Evolutionary conservation across 352 stramenopile species (phyloP).

Genomic region (Phytophthora macrochlamydospora): DNA sequence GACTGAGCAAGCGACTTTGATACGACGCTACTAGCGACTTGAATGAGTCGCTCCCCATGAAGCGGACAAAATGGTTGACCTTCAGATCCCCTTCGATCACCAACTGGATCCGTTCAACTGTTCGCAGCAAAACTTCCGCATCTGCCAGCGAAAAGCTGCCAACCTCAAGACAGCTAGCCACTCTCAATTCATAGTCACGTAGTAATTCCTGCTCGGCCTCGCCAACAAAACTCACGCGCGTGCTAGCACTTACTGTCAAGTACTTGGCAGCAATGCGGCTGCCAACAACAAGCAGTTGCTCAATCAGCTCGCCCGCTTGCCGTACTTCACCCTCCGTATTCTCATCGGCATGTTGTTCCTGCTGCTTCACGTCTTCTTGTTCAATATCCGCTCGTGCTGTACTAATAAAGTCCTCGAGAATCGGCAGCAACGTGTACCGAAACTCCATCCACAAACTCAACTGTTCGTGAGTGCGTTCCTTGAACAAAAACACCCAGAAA

Average conservation of each 20-base stretch:
- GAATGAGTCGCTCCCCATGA: constrained; percentile 85
- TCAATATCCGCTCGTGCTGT: constrained; percentile 41
- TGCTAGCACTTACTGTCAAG: constrained; percentile 51
- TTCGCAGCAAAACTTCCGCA: constrained; percentile 61
- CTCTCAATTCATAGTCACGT: constrained; percentile 60
- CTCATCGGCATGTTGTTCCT: constrained; percentile 14
- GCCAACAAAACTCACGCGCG: constrained; percentile 71
- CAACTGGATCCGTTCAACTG: constrained; percentile 53
- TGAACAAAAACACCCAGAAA: constrained; percentile 89
- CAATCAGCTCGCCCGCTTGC: constrained; percentile 67
- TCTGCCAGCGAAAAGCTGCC: constrained; percentile 74
- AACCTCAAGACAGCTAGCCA: constrained; percentile 60
- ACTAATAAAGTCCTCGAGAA: constrained; percentile 63
- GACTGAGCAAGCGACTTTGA: constrained; percentile 75
- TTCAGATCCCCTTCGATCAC: constrained; percentile 81
- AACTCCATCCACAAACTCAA: constrained; percentile 89
- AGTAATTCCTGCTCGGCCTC: constrained; percentile 64
- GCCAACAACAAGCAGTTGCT: constrained; percentile 63
- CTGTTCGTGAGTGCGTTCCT: constrained; percentile 81
- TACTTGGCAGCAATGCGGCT: constrained; percentile 72
- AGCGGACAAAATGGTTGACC: constrained; percentile 89
- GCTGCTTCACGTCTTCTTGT: constrained; percentile 30
- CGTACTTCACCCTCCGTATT: constrained; percentile 15
- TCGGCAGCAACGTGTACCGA: constrained; percentile 66
- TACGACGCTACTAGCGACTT: constrained; percentile 79